Evolutionary conservation across 495 filamentous ascomycete genomes (phyloP).

Genomic region (Peziza echinospora): DNA sequence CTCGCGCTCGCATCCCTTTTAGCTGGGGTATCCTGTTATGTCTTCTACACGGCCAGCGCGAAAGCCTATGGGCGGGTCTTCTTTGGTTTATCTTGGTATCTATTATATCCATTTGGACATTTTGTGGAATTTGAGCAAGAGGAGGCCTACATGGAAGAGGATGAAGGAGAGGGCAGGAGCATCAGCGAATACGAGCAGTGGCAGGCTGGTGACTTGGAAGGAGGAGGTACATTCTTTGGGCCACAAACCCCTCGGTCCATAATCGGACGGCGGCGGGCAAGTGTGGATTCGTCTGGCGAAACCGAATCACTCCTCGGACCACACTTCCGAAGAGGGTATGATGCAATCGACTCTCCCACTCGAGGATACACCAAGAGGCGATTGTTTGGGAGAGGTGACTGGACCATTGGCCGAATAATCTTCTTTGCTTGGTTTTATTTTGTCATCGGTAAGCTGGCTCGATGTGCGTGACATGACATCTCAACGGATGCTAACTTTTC

Average conservation of each 20-base stretch:
- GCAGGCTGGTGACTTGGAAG: slow-evolving; percentile 92
- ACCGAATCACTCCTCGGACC: slow-evolving; percentile 75
- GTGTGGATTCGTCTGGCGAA: slow-evolving; percentile 69
- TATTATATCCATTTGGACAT: slow-evolving; percentile 92
- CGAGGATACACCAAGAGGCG: slow-evolving; percentile 50
- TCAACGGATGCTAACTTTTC: slow-evolving; percentile 1
- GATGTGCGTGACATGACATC: no score
- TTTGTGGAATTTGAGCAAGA: slow-evolving; percentile 85
- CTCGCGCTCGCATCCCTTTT: slow-evolving; percentile 53
- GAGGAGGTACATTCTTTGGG: slow-evolving; percentile 88
- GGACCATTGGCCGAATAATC: slow-evolving; percentile 80
- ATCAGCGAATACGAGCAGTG: slow-evolving; percentile 99
- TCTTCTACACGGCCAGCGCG: slow-evolving; percentile 60
- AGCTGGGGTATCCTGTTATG: slow-evolving; percentile 54
- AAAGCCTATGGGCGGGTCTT: slow-evolving; percentile 72
- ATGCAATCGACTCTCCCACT: neutral
- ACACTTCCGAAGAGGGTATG: slow-evolving; percentile 23
- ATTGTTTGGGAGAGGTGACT: slow-evolving; percentile 85
- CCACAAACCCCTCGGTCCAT: slow-evolving; percentile 58
- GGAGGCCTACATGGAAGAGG: slow-evolving; percentile 84
- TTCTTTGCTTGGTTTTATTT: slow-evolving; percentile 97
- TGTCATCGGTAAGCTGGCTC: slow-evolving; percentile 30
- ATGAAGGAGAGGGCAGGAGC: slow-evolving; percentile 95
- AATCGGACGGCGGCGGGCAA: slow-evolving; percentile 69
- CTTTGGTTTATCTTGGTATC: slow-evolving; percentile 60